A percentile compares a stretch with the other conserved stretches of the same genome.
These are phyloP conservation scores for Dictyostelium brefeldianum DNA, from an alignment of 78 protist genomes.

Conservation along the genomic window DNA sequence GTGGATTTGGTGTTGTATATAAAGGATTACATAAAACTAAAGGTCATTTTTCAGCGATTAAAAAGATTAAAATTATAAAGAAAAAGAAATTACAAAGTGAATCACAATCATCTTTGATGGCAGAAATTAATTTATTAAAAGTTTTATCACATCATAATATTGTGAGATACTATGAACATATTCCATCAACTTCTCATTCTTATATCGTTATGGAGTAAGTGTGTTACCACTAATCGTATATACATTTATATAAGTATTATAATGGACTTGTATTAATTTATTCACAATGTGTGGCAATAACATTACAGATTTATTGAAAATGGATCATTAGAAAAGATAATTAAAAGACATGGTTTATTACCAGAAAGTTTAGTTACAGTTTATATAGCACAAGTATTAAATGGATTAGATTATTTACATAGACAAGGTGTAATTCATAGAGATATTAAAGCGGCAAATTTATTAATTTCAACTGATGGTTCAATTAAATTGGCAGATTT, in stretches of 20 bases:
- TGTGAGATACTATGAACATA: slow-evolving; percentile 87
- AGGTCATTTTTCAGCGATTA: slow-evolving; percentile 79
- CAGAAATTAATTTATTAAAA: slow-evolving; percentile 90
- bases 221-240: no score
- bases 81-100: slow-evolving; percentile 46
- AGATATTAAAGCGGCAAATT: slow-evolving; percentile 91
- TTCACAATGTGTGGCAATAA: no score
- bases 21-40: slow-evolving; percentile 76
- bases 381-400: slow-evolving; percentile 93
- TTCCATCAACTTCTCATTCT: slow-evolving; percentile 61
- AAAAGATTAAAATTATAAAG: slow-evolving; percentile 72
- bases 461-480: slow-evolving; percentile 86
- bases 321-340: slow-evolving; percentile 93
- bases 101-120: slow-evolving; percentile 59
- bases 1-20: slow-evolving; percentile 87
- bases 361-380: slow-evolving; percentile 92
- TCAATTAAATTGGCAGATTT: slow-evolving; percentile 93
- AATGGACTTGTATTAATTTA: neutral
- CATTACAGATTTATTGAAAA: slow-evolving; percentile 91
- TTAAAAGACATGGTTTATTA: slow-evolving; percentile 92
- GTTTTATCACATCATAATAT: slow-evolving; percentile 89
- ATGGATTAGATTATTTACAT: slow-evolving; percentile 93
- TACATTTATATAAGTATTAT: neutral
- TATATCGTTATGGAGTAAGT: slow-evolving; percentile 95
- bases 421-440: slow-evolving; percentile 90